These are phyloP conservation scores for Acaromyces ingoldii DNA, from an alignment of 1,284 basidiomycete species.

Conservation along the genomic window DNA sequence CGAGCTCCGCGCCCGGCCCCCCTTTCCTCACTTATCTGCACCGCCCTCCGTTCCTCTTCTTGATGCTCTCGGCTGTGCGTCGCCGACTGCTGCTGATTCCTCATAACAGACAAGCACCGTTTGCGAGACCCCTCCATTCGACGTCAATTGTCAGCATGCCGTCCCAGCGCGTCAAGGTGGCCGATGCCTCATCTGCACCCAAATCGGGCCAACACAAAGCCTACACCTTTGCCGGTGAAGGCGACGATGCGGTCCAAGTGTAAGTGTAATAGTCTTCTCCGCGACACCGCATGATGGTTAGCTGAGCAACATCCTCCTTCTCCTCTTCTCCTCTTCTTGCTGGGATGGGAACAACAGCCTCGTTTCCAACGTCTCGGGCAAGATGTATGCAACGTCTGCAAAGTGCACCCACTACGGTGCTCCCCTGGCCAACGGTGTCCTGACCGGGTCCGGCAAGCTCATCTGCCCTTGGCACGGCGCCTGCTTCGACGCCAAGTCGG, in stretches of 20 bases:
- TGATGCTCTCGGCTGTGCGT: too few species aligned
- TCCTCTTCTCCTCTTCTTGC: not conserved
- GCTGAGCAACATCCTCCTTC: not conserved
- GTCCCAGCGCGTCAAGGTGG: conserved; percentile 16
- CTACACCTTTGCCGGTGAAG: conserved; percentile 68
- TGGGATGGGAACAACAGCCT: conserved; percentile 55
- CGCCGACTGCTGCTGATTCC: too few species aligned
- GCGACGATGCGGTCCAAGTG: conserved; percentile 58
- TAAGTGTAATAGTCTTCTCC: not conserved
- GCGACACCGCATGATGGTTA: not conserved
- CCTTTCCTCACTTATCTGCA: too few species aligned
- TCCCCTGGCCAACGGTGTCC: conserved; percentile 71
- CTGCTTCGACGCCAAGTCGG: conserved; percentile 69
- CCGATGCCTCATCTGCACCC: conserved; percentile 6
- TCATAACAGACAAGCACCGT: too few species aligned
- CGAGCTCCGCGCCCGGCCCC: too few species aligned
- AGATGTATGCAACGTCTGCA: conserved; percentile 66
- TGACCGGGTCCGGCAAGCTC: conserved; percentile 72
- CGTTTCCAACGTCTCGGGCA: conserved; percentile 69
- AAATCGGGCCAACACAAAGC: conserved; percentile 62
- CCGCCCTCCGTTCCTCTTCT: too few species aligned
- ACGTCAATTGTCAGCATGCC: conserved; percentile 3
- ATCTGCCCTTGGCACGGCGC: conserved; percentile 87
- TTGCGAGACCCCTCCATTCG: too few species aligned
- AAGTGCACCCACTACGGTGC: conserved; percentile 87